Evolutionary conservation across 805 yeast species (phyloP).

Genomic region (Spathaspora sp.): DNA sequence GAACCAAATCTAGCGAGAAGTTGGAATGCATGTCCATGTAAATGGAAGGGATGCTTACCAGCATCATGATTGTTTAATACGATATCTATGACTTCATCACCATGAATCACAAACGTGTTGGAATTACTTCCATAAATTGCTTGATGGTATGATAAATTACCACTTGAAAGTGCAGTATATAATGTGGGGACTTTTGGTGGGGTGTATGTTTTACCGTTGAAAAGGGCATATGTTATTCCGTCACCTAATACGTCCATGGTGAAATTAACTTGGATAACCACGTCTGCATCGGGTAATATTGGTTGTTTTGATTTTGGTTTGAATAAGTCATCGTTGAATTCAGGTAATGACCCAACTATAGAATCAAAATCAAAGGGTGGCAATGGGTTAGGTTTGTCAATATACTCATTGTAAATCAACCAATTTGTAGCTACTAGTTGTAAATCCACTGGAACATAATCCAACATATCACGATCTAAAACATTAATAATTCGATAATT

Average conservation of each 20-base stretch:
- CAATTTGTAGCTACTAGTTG: conserved; percentile 71
- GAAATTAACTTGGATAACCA: conserved; percentile 66
- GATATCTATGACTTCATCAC: conserved; percentile 70
- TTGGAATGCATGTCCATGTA: conserved; percentile 94
- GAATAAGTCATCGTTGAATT: conserved; percentile 39
- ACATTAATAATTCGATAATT: conserved; percentile 83
- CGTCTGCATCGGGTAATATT: conserved; percentile 63
- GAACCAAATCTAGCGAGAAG: conserved; percentile 67
- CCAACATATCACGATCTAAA: conserved; percentile 82
- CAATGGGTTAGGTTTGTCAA: conserved; percentile 36
- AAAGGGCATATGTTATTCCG: conserved; percentile 95
- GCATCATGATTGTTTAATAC: conserved; percentile 83
- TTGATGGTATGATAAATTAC: conserved; percentile 51
- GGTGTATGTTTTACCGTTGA: conserved; percentile 79
- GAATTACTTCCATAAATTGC: conserved; percentile 76
- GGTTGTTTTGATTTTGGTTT: conserved; percentile 31
- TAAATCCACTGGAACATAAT: conserved; percentile 62
- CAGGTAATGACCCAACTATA: conserved; percentile 42
- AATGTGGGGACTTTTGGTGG: conserved; percentile 85
- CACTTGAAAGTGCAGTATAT: conserved; percentile 72
- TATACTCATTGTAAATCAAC: conserved; percentile 50
- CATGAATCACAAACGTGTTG: conserved; percentile 65
- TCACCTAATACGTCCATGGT: conserved; percentile 78
- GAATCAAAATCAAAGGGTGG: conserved; percentile 20
- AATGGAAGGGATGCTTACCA: conserved; percentile 96